Conservation (phyloP, 2,329 filamentous ascomycete genomes). For the Sarocladiaceae sp. region DNA sequence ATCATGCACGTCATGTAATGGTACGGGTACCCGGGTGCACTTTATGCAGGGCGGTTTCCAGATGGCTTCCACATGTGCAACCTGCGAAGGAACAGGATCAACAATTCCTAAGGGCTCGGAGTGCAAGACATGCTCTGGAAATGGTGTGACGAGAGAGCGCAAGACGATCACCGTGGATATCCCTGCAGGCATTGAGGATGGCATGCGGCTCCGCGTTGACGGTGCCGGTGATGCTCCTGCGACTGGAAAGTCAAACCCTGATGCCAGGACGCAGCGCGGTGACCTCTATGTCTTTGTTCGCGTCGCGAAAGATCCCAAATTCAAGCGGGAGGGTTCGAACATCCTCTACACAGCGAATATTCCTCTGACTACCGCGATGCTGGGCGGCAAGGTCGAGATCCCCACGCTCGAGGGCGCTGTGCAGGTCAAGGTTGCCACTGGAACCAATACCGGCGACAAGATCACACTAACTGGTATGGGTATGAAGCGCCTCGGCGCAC, state of each 20-base stretch:
- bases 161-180: conserved; percentile 87
- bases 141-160: conserved; percentile 76
- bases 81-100: conserved; percentile 73
- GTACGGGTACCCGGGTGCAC: conserved; percentile 80
- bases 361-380: conserved; percentile 83
- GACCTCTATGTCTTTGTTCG: conserved; percentile 89
- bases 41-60: conserved; percentile 92
- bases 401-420: conserved; percentile 88
- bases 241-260: conserved; percentile 62
- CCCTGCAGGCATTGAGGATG: conserved; percentile 90
- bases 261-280: conserved; percentile 62
- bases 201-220: conserved; percentile 81
- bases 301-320: conserved; percentile 84
- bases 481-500: conserved; percentile 75
- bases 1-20: conserved; percentile 74
- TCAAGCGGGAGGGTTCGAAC: conserved; percentile 80
- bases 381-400: conserved; percentile 83
- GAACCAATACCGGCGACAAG: conserved; percentile 86
- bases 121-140: conserved; percentile 72
- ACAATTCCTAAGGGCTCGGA: conserved; percentile 73
- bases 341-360: conserved; percentile 89
- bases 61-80: conserved; percentile 82
- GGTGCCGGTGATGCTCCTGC: conserved; percentile 83
- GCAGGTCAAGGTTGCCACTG: conserved; percentile 84
- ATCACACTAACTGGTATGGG: conserved; percentile 86